Evolutionary conservation across 768 basidiomycete genomes (phyloP), one percentile per base, ranked within the genome.

Genomic region (Lactifluus subvellereus): DNA sequence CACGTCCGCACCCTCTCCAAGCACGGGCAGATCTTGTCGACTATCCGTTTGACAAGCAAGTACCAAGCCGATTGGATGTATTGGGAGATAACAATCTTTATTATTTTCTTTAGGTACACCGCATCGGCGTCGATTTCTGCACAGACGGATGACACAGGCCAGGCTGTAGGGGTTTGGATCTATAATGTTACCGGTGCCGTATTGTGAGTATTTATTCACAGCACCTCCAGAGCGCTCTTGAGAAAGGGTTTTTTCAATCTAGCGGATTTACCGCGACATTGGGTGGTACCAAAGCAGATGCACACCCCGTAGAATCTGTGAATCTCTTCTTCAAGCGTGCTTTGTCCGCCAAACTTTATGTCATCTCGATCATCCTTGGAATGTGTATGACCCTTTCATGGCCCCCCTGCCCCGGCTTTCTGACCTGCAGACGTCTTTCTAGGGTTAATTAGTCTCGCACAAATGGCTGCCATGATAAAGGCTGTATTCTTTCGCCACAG

Each of bases 401-500:
- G 13, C 8, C 10, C 30, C 8, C 7, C 11, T 6, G 30, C 22
- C n/a, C 33, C 47, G 1, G 13, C 50, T 27, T 22, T 30, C 64
- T 43, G 3, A 43, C 32, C 18, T n/a, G 4, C 16, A 4, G 14
- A 27, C 6, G 4, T 49, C 37, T 8, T 30, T 20, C 22, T 54
- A 65, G 64, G 64, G 64, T 6, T 65, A 22, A 56, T 61, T 10
- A 65, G 60, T 38, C 55, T 65, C 27, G 30, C 33, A 11, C 49
- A 61, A 18, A 61, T 65, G 60, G 33, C 40, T 27, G 50, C 22
- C n/a, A 53, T 52, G 13, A 57, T 65, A 14, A 61, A 57, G 40
- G 61, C 67, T 35, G 62, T 69, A 3, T 45, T 69, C 51, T 69
- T 71, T 37, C 60, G 68, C 4, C 64, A 66, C 48, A 64, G 58